These are phyloP conservation scores for Carex parvula DNA, from an alignment of 176 grass and related monocot species.

Conservation along the genomic window DNA sequence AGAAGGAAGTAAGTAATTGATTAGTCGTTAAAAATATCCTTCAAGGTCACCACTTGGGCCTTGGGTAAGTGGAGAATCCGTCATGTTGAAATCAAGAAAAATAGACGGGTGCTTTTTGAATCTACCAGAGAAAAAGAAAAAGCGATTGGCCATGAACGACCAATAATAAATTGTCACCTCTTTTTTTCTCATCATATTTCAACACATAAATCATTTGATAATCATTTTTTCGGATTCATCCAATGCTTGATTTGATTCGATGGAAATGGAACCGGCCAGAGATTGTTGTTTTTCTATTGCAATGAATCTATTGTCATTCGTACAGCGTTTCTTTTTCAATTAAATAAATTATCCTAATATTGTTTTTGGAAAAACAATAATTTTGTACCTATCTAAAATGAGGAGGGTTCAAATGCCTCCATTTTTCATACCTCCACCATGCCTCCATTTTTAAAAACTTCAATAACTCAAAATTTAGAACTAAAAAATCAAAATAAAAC, in stretches of 20 bases:
- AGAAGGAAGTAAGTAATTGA: too few species aligned
- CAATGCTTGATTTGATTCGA: slow-evolving; percentile 2
- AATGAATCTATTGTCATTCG: not conserved
- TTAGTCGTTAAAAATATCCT: not conserved
- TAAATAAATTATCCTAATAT: not conserved
- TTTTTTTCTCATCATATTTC: not conserved
- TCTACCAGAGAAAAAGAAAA: not conserved
- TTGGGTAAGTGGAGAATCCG: not conserved
- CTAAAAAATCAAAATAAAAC: too few species aligned
- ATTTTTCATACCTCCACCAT: too few species aligned
- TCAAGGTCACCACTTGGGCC: not conserved
- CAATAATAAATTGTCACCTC: not conserved
- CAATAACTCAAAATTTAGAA: too few species aligned
- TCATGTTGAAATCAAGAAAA: not conserved
- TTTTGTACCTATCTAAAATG: too few species aligned
- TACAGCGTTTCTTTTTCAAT: not conserved
- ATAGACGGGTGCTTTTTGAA: not conserved
- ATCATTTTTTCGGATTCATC: not conserved
- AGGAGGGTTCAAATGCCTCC: too few species aligned
- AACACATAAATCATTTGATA: slow-evolving; percentile 3
- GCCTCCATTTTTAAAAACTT: too few species aligned
- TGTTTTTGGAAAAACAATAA: too few species aligned
- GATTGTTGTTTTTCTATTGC: not conserved
- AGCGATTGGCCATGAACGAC: not conserved
- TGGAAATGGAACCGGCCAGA: not conserved